Base-by-base conservation (phyloP, 1,284 basidiomycete genomes). In the Schizophyllum amplum region DNA sequence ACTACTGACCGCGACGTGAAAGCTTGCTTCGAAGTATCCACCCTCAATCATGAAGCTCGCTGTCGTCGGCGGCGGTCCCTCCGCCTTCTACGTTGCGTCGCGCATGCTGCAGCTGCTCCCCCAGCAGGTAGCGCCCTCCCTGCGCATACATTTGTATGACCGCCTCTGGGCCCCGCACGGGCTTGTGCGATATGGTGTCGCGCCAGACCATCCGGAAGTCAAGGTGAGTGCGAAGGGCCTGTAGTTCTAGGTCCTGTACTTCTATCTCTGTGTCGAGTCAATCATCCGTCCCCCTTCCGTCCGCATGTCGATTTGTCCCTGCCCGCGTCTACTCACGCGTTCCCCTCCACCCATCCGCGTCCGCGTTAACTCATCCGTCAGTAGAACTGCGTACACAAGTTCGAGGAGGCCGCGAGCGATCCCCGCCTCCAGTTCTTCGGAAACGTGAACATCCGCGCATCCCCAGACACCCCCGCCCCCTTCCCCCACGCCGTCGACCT, bases 191-290 rank as follows among this genome's bases (percentile, higher is more conserved):
- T 99, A 97, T 66, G 96, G 97, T 1, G 97, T 99, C 5, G 97
- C 97, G 7, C 96, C 97, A 47, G 97, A 99, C 73, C 97, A 99
- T 71, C 94, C 96, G 1, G 96, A 99, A 75, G 96, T 99, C 67
- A 99, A 98, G 81, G 94, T 88, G 66, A 55, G 80, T 71, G 21
- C 5, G 15, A 20, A 42, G 49, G 22, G n/a, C n/a, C n/a, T n/a
- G n/a, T n/a, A n/a, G n/a, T n/a, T n/a, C n/a, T n/a, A n/a, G n/a
- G n/a, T n/a, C n/a, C n/a, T n/a, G n/a, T n/a, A n/a, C n/a, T n/a
- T n/a, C n/a, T n/a, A n/a, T n/a, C n/a, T 15, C 49, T 51, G 21
- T 15, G 11, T 51, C 49, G n/a, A n/a, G 13, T 13, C 26, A 13
- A 52, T 23, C 21, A 21, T 53, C 17, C 42, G 48, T 33, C 33